Base-by-base conservation (phyloP, 306 rosid species). In the Lathyrus tuberosus region DNA sequence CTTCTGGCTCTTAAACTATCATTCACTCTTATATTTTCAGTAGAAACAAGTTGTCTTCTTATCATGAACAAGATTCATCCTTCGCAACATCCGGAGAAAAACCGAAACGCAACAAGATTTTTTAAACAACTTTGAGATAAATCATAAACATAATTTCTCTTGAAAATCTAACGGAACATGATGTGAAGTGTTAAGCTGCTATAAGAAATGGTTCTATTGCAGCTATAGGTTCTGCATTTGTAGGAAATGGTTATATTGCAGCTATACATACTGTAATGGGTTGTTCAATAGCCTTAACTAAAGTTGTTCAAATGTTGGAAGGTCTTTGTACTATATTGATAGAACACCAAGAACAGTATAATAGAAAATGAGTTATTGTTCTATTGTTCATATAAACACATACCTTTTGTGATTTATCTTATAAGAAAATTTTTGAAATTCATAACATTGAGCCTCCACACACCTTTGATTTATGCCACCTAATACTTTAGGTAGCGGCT, bases 61-160 rank as follows among this genome's bases (percentile, higher is more conserved):
- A 40, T 81, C 38, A 86, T 82, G 78, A n/a, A n/a, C n/a, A n/a
- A n/a, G n/a, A n/a, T n/a, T n/a, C n/a, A n/a, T n/a, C n/a, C n/a
- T n/a, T n/a, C 96, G 0, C 96, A 89, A 37, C 84, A 87, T 1
- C 85, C 86, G 0, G 96, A 89, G 71, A 93, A 89, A 26, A 91
- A 89, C 28, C 83, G 91, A 3, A 87, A 79, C 15, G 91, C 93
- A 0, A 30, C 85, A 0, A 87, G 87, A 26, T 58, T 87, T 53
- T 89, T 83, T 54, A 80, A 35, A 65, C 85, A 82, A 15, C 84
- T 87, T 56, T 69, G 76, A 18, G 54, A 20, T 10, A 64, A 87
- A 81, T 87, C 7, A 41, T 85, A 42, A 85, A 67, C 11, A 9
- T 8, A 35, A 54, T 89, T 0, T 59, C 82, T 13, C 60, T 68